Percentiles rank a stretch among this genome's conserved stretches.
Conservation (phyloP, 768 basidiomycete genomes). For the Agrocybe chaxingu region DNA sequence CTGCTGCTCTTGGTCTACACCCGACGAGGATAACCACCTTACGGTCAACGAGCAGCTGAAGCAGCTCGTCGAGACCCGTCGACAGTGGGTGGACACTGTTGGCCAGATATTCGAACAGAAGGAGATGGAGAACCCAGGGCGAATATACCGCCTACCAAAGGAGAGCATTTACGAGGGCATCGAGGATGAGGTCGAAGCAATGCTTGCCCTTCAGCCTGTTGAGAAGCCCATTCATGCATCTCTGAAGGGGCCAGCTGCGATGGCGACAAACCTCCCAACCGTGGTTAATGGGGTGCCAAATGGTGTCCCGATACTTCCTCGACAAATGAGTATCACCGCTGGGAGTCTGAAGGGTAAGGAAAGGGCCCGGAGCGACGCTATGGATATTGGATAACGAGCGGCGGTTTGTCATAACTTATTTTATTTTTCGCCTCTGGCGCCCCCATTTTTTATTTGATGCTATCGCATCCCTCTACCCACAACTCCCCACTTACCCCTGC, state of each 20-base stretch:
- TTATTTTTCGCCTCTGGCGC: constrained; percentile 11
- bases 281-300: constrained; percentile 12
- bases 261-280: constrained; percentile 12
- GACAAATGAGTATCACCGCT: constrained; percentile 21
- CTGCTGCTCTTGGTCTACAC: constrained; percentile 67
- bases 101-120: constrained; percentile 75
- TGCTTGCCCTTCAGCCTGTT: constrained; percentile 21
- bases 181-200: constrained; percentile 55
- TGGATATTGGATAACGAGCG: constrained; percentile 59
- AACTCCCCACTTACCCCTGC: too few relatives aligned
- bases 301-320: constrained; percentile 6
- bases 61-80: constrained; percentile 71
- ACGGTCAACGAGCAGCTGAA: constrained; percentile 65
- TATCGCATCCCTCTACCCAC: constrained; percentile 3
- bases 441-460: constrained; percentile 8
- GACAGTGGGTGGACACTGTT: constrained; percentile 75
- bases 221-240: constrained; percentile 17
- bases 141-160: constrained; percentile 76
- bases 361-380: constrained; percentile 50
- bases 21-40: constrained; percentile 63
- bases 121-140: constrained; percentile 58
- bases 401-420: constrained; percentile 24
- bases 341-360: constrained; percentile 46
- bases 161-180: constrained; percentile 75
- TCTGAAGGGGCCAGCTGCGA: constrained; percentile 17